Evolutionary conservation across 306 rosid genomes (phyloP).

Genomic region (Quercus mongolica): DNA sequence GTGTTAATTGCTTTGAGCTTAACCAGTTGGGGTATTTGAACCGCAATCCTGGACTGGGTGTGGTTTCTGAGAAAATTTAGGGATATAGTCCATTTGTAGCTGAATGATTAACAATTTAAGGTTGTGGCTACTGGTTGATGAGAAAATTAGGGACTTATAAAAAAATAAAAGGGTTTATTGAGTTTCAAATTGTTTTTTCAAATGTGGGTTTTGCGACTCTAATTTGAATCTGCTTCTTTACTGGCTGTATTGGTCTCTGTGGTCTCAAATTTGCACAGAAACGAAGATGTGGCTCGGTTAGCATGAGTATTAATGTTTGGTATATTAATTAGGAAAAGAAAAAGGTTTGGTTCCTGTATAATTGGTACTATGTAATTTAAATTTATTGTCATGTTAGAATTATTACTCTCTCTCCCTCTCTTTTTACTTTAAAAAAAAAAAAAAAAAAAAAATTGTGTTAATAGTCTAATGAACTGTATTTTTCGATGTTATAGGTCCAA

Average conservation of each 20-base stretch:
- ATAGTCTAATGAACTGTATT: constrained; percentile 5
- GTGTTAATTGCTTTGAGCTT: constrained; percentile 8
- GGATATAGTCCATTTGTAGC: background rate
- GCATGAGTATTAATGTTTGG: background rate
- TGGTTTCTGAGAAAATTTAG: background rate
- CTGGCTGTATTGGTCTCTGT: no score
- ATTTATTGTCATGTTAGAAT: background rate
- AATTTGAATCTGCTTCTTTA: background rate
- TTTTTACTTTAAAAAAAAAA: background rate
- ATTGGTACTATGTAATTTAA: background rate
- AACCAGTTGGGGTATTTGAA: constrained; percentile 23
- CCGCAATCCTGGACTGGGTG: background rate
- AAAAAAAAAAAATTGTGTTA: background rate
- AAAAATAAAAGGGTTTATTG: background rate
- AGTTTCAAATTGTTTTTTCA: background rate
- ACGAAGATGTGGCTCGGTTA: background rate
- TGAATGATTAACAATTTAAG: background rate
- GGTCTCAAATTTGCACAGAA: no score
- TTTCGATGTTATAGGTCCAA: constrained; percentile 63
- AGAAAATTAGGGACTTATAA: background rate
- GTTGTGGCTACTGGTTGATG: background rate
- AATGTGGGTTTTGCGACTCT: background rate
- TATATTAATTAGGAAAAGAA: background rate
- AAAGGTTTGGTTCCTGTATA: background rate
- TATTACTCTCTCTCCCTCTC: background rate